A percentile compares a stretch with the other conserved stretches of the same genome.
Conservation (phyloP, 768 basidiomycete species). For the Tylopilus felleus region DNA sequence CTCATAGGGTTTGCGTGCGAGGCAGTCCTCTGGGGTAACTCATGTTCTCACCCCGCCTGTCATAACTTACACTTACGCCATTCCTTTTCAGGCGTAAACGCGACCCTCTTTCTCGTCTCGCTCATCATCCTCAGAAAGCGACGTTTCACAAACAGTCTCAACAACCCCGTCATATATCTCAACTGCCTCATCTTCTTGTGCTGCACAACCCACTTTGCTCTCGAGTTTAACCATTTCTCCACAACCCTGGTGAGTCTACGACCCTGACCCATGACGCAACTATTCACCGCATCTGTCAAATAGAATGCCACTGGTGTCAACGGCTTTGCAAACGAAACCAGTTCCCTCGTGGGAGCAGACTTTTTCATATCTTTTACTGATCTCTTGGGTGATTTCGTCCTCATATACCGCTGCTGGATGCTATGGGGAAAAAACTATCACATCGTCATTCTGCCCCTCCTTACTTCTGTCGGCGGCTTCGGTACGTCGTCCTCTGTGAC, state of each 20-base stretch:
- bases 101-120: slow-evolving; percentile 30
- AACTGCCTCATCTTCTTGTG: slow-evolving; percentile 32
- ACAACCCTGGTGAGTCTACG: slow-evolving; percentile 28
- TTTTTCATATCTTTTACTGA: slow-evolving; percentile 36
- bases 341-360: slow-evolving; percentile 31
- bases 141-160: slow-evolving; percentile 6
- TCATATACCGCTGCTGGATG: slow-evolving; percentile 43
- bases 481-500: slow-evolving; percentile 22
- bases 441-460: slow-evolving; percentile 33
- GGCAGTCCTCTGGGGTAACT: slow-evolving; percentile 34
- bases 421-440: slow-evolving; percentile 37
- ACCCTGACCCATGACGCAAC: not conserved
- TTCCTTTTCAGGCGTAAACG: slow-evolving; percentile 14
- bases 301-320: slow-evolving; percentile 29
- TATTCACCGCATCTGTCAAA: not conserved
- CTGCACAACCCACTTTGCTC: slow-evolving; percentile 31
- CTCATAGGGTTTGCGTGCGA: slow-evolving; percentile 39
- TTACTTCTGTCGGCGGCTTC: slow-evolving; percentile 33
- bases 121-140: slow-evolving; percentile 23
- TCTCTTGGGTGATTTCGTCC: slow-evolving; percentile 34
- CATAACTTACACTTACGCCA: not conserved
- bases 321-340: slow-evolving; percentile 31
- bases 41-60: not conserved
- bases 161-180: slow-evolving; percentile 27
- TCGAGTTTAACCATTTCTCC: slow-evolving; percentile 37